Evolutionary conservation across 2,329 filamentous ascomycete genomes (phyloP).

Genomic region (Colletotrichum kahawae): DNA sequence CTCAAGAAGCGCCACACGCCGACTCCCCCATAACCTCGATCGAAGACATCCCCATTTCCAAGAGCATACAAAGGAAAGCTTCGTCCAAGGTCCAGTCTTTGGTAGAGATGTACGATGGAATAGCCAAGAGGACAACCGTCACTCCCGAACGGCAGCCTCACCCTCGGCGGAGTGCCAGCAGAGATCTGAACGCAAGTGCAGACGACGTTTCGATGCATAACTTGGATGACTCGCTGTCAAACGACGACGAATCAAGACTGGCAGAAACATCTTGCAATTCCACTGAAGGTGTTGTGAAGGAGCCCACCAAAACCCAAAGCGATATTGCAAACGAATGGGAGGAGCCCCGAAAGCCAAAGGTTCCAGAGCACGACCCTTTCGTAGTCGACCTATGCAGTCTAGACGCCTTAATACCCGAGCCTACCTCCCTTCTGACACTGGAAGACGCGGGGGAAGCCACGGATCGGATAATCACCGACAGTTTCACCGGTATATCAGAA

Average conservation of each 20-base stretch:
- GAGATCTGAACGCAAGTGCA: not conserved
- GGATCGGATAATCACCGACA: slow-evolving; percentile 55
- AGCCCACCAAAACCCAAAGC: not conserved
- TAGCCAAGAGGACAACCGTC: slow-evolving; percentile 30
- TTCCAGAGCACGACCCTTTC: slow-evolving; percentile 17
- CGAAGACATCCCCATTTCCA: slow-evolving; percentile 39
- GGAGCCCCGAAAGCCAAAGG: not conserved
- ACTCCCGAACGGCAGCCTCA: not conserved
- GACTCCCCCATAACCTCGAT: slow-evolving; percentile 52
- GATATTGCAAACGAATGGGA: not conserved
- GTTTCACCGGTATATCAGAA: slow-evolving; percentile 59
- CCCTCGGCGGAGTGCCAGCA: slow-evolving; percentile 3
- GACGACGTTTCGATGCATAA: not conserved
- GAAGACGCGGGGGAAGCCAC: slow-evolving; percentile 37
- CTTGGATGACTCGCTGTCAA: not conserved
- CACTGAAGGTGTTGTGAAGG: too few relatives aligned
- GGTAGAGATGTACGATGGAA: slow-evolving; percentile 55
- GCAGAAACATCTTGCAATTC: not conserved
- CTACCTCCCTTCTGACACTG: slow-evolving; percentile 15
- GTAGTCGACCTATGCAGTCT: slow-evolving; percentile 38
- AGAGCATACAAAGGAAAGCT: not conserved
- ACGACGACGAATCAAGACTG: not conserved
- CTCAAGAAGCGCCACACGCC: not conserved
- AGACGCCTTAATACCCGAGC: slow-evolving; percentile 36
- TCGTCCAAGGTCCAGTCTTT: slow-evolving; percentile 52